Percentiles rank a stretch among this genome's conserved stretches.
Conservation (phyloP, 2,329 filamentous ascomycete species). For the Fusarium sterilihyphosum region DNA sequence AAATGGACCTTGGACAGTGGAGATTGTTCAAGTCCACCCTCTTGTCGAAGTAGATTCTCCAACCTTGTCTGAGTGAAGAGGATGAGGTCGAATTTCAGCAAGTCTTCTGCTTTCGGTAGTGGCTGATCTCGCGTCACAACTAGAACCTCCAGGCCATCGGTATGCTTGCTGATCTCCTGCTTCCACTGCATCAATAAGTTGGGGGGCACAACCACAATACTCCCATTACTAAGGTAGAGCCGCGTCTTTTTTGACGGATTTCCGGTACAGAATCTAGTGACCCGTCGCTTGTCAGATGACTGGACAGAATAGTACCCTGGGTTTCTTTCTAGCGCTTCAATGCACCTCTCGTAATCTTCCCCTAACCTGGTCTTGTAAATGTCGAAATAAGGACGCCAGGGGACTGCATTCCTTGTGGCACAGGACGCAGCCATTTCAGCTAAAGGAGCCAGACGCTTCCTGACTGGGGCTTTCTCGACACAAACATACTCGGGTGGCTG, state of each 20-base stretch:
- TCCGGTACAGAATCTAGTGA: constrained; percentile 25
- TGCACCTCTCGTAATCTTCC: constrained; percentile 63
- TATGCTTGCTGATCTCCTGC: constrained; percentile 82
- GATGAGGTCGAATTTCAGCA: constrained; percentile 78
- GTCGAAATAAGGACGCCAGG: constrained; percentile 76
- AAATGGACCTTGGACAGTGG: constrained; percentile 79
- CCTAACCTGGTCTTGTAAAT: constrained; percentile 55
- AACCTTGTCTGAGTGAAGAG: constrained; percentile 81
- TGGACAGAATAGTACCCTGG: constrained; percentile 68
- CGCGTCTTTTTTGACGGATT: constrained; percentile 51
- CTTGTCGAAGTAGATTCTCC: constrained; percentile 63
- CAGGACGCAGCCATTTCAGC: constrained; percentile 79
- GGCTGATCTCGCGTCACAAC: constrained; percentile 64
- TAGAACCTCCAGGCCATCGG: constrained; percentile 71
- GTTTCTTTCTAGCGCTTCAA: constrained; percentile 66
- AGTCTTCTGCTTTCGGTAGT: constrained; percentile 66
- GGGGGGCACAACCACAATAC: constrained; percentile 81
- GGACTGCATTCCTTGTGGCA: constrained; percentile 71
- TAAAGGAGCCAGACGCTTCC: constrained; percentile 67
- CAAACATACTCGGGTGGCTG: constrained; percentile 71
- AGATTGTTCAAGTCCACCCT: constrained; percentile 55
- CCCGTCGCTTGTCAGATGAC: constrained; percentile 50
- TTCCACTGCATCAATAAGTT: constrained; percentile 89
- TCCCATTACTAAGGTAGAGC: constrained; percentile 74
- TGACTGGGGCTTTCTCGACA: constrained; percentile 50